Evolutionary conservation across 1,284 basidiomycete genomes (phyloP), one percentile per base, ranked within the genome.

Genomic region (Sanghuangporus baumii): DNA sequence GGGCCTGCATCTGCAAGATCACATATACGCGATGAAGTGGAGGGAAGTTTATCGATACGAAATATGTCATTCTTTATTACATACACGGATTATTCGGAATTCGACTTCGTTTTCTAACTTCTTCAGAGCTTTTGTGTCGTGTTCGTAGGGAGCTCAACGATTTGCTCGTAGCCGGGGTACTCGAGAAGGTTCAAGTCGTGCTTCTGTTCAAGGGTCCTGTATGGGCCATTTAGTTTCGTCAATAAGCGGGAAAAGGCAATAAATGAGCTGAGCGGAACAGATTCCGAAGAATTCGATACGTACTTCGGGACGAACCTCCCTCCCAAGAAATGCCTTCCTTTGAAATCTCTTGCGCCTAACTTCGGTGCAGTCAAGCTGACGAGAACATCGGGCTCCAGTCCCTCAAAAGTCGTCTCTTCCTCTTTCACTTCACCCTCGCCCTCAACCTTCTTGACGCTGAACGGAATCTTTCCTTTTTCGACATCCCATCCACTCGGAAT

Each of bases 401-500:
- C 83, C 12, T 79, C 76, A 9, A 56, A 62, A 26, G 55, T 57
- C 47, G 65, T 63, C 51, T 67, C 64, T 14, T 66, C 69, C 43
- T 65, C 68, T 46, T 57, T 63, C 18, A 65, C 69, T 46, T 66
- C 68, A 40, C 55, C 14, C 43, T 59, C 64, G n/a, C 46, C 59
- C 8, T 64, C 57, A 12, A 62, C 65, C 23, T 57, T 61, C 46
- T 60, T 58, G 9, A 68, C 65, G 12, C 60, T 34, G 11, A 65
- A 41, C 18, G 59, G 36, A 16, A 65, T 54, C 66, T 76, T 80
- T 0, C 96, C 95, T 41, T 81, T 75, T 67, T 96, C 93, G 31
- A 98, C 94, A 69, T 94, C 86, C 96, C 96, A 99, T 3, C 95
- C 96, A 1, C 91, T 94, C 0, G 97, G 97, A 61, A 99, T 96